Percentiles rank a stretch among this genome's conserved stretches.
These are phyloP conservation scores for Suaeda aralocaspica DNA, from an alignment of 148 eudicot genomes.

Conservation along the genomic window DNA sequence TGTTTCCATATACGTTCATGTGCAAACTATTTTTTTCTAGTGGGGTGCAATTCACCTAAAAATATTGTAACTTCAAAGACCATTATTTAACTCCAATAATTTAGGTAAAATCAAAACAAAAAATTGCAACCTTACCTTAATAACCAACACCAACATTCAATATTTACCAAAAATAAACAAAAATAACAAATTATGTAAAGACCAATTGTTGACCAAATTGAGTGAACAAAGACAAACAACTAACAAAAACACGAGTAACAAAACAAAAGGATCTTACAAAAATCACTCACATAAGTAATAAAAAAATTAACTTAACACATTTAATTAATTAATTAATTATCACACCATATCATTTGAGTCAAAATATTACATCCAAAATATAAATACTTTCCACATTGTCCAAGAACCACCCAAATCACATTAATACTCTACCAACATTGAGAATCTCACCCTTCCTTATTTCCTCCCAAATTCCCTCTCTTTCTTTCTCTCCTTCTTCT, in stretches of 20 bases:
- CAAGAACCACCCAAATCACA: slow-evolving; percentile 22
- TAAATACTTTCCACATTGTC: not conserved
- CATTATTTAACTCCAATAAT: too few relatives aligned
- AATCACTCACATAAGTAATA: not conserved
- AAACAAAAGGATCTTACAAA: not conserved
- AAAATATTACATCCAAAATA: not conserved
- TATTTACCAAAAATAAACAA: not conserved
- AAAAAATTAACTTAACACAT: too few relatives aligned
- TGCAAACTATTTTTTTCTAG: too few relatives aligned
- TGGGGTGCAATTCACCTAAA: too few relatives aligned
- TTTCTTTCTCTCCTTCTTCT: not conserved
- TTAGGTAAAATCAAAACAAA: too few relatives aligned
- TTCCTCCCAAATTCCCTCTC: not conserved
- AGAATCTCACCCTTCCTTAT: not conserved
- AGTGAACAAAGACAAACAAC: not conserved
- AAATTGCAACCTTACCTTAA: too few relatives aligned
- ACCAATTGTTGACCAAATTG: not conserved
- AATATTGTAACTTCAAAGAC: too few relatives aligned
- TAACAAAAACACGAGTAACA: not conserved
- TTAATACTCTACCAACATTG: slow-evolving; percentile 23
- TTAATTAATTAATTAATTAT: too few relatives aligned
- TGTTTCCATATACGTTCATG: too few relatives aligned
- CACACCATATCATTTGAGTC: not conserved
- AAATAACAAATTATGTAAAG: not conserved
- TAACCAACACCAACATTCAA: too few relatives aligned